Evolutionary conservation across 1,284 basidiomycete species (phyloP), one percentile per base, ranked within the genome.

Genomic region (Sanghuangporus weigelae): DNA sequence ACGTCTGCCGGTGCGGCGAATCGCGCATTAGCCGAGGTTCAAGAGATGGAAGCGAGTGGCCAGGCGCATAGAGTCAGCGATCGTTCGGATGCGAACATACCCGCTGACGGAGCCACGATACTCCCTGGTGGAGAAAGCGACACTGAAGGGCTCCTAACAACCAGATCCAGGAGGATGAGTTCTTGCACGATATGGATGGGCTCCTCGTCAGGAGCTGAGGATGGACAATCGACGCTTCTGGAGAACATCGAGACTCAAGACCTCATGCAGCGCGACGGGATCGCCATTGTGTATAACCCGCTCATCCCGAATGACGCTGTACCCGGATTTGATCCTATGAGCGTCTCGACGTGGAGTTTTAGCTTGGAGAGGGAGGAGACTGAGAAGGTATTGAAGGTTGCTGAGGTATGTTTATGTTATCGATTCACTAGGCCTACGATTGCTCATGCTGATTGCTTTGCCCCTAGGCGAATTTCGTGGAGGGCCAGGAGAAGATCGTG

Each of bases 141-240:
- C 23, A 2, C 12, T 19, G n/a, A 26, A 40, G 38, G 19, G 14
- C n/a, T 23, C 3, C 31, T 26, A 21, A 14, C 16, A 40, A 51
- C 42, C 5, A 42, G 57, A 38, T 21, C 57, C 16, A 67, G 51
- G 16, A 55, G 63, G 11, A 65, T 74, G n/a, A 69, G 65, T n/a
- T 53, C 73, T 51, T 76, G 73, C 64, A 74, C 74, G 51, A 74
- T 79, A n/a, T 79, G 78, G 78, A 76, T 79, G 59, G 78, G 77
- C 10, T 75, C 76, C 2, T 76, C 75, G 7, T 67, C 69, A 7
- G 53, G 68, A 8, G 68, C 72, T 19, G 66, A 67, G 7, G 67
- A 67, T 2, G 49, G 19, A 1, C 21, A 31, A 2, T 67, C 73
- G 11, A 73, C 76, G 31, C 70, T 75, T 3, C 69, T 76, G 31